A percentile compares a stretch with the other conserved stretches of the same genome.
These are phyloP conservation scores for Inonotus obliquus DNA, from an alignment of 1,284 basidiomycete genomes.

Conservation along the genomic window DNA sequence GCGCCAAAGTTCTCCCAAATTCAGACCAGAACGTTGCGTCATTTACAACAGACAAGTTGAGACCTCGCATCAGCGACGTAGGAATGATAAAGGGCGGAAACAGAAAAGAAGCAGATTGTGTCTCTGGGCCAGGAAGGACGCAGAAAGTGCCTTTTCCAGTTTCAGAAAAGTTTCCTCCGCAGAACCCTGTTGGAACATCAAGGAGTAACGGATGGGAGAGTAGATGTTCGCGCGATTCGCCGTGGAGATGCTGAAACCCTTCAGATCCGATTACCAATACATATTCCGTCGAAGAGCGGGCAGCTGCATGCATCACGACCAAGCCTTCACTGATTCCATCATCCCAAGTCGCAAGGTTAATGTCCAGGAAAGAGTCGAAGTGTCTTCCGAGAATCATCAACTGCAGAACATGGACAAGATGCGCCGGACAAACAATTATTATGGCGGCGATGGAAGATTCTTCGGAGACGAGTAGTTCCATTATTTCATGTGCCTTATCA, in stretches of 20 bases:
- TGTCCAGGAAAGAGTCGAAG: conserved; percentile 8
- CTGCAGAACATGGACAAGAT: neutral
- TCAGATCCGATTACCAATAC: conserved; percentile 10
- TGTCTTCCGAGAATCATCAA: conserved; percentile 1
- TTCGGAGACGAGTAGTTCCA: conserved; percentile 12
- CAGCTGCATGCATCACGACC: conserved; percentile 20
- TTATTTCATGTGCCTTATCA: neutral
- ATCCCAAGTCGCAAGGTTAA: conserved; percentile 6
- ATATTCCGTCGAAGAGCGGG: conserved; percentile 13
- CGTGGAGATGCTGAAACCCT: conserved; percentile 12
- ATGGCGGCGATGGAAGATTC: conserved; percentile 13
- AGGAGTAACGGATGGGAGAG: conserved; percentile 15
- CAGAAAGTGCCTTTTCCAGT: conserved; percentile 7
- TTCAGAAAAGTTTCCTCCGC: conserved; percentile 1
- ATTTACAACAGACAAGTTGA: conserved; percentile 20
- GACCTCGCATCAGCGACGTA: conserved; percentile 29
- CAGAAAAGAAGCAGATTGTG: conserved; percentile 41
- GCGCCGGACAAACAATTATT: conserved; percentile 4
- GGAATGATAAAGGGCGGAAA: conserved; percentile 54
- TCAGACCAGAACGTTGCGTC: conserved; percentile 36
- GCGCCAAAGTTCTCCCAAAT: conserved; percentile 36
- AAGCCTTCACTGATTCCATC: conserved; percentile 10
- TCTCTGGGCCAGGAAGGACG: conserved; percentile 3
- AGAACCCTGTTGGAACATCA: conserved; percentile 14
- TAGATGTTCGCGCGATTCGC: conserved; percentile 4